Conservation (phyloP, 192 early-diverging fungal species). For the Dimargaris cristalligena region DNA sequence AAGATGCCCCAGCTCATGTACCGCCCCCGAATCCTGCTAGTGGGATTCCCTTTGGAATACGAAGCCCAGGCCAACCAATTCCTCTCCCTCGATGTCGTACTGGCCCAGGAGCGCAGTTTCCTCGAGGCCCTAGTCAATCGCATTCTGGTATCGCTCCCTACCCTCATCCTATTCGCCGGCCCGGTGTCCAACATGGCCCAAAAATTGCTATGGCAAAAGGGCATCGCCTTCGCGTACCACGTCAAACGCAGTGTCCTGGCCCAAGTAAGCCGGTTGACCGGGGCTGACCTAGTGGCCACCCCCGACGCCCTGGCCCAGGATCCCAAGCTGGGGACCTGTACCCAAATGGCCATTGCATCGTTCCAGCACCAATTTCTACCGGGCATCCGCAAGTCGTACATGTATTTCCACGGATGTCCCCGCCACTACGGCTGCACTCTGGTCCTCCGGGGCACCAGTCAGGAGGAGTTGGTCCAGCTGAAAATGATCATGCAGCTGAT, state of each 20-base stretch:
- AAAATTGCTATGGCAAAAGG: slow-evolving; percentile 59
- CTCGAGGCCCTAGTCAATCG: slow-evolving; percentile 60
- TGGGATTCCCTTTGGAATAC: slow-evolving; percentile 78
- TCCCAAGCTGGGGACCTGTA: slow-evolving; percentile 63
- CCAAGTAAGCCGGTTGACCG: slow-evolving; percentile 70
- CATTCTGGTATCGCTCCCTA: slow-evolving; percentile 56
- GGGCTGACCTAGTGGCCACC: slow-evolving; percentile 64
- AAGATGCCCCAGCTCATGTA: slow-evolving; percentile 53
- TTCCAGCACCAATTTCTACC: slow-evolving; percentile 68
- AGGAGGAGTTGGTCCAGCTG: slow-evolving; percentile 44
- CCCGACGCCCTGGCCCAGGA: slow-evolving; percentile 62
- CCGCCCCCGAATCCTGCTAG: slow-evolving; percentile 66
- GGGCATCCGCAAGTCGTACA: slow-evolving; percentile 64
- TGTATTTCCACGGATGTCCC: slow-evolving; percentile 77
- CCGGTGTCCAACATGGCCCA: slow-evolving; percentile 71
- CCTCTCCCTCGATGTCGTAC: slow-evolving; percentile 60
- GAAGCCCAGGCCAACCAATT: slow-evolving; percentile 52
- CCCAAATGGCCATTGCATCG: slow-evolving; percentile 55
- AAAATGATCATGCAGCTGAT: slow-evolving; percentile 74
- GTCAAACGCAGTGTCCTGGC: slow-evolving; percentile 78
- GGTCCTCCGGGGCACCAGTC: slow-evolving; percentile 68
- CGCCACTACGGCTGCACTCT: slow-evolving; percentile 69
- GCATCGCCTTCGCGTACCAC: slow-evolving; percentile 66
- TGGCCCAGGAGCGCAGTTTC: slow-evolving; percentile 73
- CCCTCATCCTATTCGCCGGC: slow-evolving; percentile 66